phyloP scores from a whole-genome alignment of 805 yeast species.

The Nakazawaea wyomingensis region DNA sequence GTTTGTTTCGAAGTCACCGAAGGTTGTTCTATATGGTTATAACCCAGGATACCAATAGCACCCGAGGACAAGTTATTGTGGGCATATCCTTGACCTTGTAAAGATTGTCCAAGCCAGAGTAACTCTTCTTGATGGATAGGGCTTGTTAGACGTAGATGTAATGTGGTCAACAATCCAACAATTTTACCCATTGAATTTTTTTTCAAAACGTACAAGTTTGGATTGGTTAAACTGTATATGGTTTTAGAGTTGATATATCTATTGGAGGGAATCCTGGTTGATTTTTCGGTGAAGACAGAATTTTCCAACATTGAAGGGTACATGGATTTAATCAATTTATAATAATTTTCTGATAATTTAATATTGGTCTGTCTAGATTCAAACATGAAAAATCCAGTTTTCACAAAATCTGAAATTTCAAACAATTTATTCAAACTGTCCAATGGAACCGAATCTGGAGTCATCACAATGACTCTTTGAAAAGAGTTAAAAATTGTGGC shows the following conservation, averaged over 20 bases:
- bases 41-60: slow-evolving; percentile 38
- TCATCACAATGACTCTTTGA: slow-evolving; percentile 47
- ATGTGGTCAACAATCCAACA: slow-evolving; percentile 39
- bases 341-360: slow-evolving; percentile 21
- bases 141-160: slow-evolving; percentile 36
- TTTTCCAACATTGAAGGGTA: slow-evolving; percentile 39
- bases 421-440: slow-evolving; percentile 32
- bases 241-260: slow-evolving; percentile 37
- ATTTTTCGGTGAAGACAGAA: slow-evolving; percentile 28
- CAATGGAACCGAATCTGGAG: slow-evolving; percentile 44
- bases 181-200: slow-evolving; percentile 37
- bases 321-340: slow-evolving; percentile 38
- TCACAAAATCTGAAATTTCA: slow-evolving; percentile 26
- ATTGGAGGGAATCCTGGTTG: slow-evolving; percentile 6
- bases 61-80: slow-evolving; percentile 52
- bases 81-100: slow-evolving; percentile 44
- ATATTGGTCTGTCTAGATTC: slow-evolving; percentile 38
- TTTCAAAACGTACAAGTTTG: slow-evolving; percentile 43
- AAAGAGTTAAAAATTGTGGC: slow-evolving; percentile 55
- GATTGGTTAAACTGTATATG: slow-evolving; percentile 40
- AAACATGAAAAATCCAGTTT: slow-evolving; percentile 39
- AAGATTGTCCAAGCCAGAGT: slow-evolving; percentile 64
- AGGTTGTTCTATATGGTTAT: not conserved
- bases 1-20: slow-evolving; percentile 2
- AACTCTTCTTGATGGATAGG: slow-evolving; percentile 70